phyloP scores from a whole-genome alignment of 139 green algal species.

The Chlorella sorokiniana region DNA sequence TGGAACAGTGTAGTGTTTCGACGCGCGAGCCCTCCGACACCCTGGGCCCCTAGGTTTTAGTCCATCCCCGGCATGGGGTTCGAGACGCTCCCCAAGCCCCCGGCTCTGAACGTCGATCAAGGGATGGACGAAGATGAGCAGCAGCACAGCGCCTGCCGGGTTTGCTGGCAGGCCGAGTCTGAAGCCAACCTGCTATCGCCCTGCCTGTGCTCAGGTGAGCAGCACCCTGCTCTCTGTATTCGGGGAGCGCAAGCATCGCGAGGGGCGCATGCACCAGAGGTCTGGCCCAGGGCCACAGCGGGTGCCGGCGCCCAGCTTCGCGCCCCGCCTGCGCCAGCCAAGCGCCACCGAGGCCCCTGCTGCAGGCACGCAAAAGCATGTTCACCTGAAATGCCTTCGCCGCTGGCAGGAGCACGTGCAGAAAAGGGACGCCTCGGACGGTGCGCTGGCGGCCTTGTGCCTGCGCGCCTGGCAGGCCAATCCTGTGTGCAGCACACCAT shows the following conservation, averaged over 20 bases:
- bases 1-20: too few species aligned
- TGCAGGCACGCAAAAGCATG: slow-evolving; percentile 47
- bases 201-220: slow-evolving; percentile 37
- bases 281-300: not conserved
- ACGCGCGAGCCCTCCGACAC: too few species aligned
- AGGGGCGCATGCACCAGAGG: too few species aligned
- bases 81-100: not conserved
- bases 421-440: slow-evolving; percentile 8
- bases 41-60: too few species aligned
- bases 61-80: not conserved
- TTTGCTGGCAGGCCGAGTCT: slow-evolving; percentile 35
- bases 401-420: slow-evolving; percentile 47
- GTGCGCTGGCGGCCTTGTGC: too few species aligned
- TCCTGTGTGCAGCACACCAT: too few species aligned
- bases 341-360: not conserved
- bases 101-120: not conserved
- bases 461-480: too few species aligned
- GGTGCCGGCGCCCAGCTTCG: not conserved
- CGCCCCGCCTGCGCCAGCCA: not conserved
- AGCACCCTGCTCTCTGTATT: too few species aligned
- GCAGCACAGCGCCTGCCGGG: not conserved
- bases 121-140: not conserved
- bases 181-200: slow-evolving; percentile 16
- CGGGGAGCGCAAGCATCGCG: too few species aligned
- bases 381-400: slow-evolving; percentile 54